Percentiles rank a stretch among this genome's conserved stretches.
phyloP scores from a whole-genome alignment of 345 rosid species.

The Ceriops zippeliana region DNA sequence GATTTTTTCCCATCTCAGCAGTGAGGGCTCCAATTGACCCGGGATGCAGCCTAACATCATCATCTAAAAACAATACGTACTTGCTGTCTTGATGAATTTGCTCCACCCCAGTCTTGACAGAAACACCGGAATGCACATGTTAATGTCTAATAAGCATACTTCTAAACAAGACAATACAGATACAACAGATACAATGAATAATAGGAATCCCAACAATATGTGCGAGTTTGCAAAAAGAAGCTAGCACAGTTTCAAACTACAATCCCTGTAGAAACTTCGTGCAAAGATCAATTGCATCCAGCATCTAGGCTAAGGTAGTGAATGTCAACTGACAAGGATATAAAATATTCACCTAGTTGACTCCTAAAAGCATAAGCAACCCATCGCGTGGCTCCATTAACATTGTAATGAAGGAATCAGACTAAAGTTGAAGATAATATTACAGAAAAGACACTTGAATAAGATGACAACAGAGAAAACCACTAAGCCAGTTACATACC shows the following conservation, averaged over 20 bases:
- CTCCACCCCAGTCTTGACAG: conserved; percentile 82
- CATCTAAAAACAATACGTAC: conserved; percentile 90
- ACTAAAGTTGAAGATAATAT: background rate
- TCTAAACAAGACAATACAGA: conserved; percentile 4
- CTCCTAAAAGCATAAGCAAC: background rate
- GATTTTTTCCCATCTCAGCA: conserved; percentile 86
- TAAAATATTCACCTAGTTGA: background rate
- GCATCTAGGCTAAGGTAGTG: conserved; percentile 4
- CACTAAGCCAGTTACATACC: conserved; percentile 50
- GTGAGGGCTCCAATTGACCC: conserved; percentile 95
- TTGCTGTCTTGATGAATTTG: conserved; percentile 84
- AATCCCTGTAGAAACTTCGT: background rate
- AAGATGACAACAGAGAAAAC: conserved; percentile 2
- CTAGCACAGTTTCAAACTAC: conserved; percentile 3
- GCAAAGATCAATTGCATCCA: background rate
- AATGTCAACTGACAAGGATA: background rate
- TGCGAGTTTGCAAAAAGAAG: conserved; percentile 1
- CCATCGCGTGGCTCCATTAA: background rate
- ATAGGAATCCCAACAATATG: conserved; percentile 1
- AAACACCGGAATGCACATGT: conserved; percentile 5
- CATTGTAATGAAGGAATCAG: background rate
- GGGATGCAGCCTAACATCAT: conserved; percentile 97
- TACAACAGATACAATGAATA: background rate
- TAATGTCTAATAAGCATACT: conserved; percentile 14
- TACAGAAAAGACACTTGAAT: background rate